Conservation (phyloP, 768 basidiomycete species). For the Auricularia sp. region DNA sequence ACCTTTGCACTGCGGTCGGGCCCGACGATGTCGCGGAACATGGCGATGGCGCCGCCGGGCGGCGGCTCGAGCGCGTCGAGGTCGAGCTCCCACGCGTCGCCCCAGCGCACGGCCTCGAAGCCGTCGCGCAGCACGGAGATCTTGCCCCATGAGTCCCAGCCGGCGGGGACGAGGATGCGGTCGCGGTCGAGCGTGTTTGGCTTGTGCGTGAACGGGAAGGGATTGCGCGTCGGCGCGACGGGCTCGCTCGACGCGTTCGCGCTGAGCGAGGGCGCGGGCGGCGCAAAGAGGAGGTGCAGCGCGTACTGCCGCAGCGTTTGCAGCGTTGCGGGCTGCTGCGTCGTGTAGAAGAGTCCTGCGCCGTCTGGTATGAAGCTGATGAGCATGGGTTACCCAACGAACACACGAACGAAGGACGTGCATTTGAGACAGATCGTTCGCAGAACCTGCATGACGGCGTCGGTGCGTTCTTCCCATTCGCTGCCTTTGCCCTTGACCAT, state of each 20-base stretch:
- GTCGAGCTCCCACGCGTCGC: slow-evolving; percentile 71
- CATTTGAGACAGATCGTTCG: slow-evolving; percentile 88
- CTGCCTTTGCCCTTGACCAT: slow-evolving; percentile 89
- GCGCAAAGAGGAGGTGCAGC: slow-evolving; percentile 69
- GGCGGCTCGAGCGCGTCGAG: slow-evolving; percentile 31
- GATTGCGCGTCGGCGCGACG: slow-evolving; percentile 50
- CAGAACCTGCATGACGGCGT: slow-evolving; percentile 91
- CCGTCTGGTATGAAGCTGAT: slow-evolving; percentile 52
- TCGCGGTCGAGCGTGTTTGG: slow-evolving; percentile 92
- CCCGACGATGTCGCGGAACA: slow-evolving; percentile 64
- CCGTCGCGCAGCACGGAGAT: slow-evolving; percentile 82
- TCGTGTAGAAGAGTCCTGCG: slow-evolving; percentile 85
- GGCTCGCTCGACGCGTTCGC: slow-evolving; percentile 24
- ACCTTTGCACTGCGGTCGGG: slow-evolving; percentile 63
- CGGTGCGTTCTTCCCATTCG: slow-evolving; percentile 92
- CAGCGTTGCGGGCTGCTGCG: slow-evolving; percentile 65
- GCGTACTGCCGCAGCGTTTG: slow-evolving; percentile 72
- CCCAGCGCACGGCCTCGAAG: slow-evolving; percentile 76
- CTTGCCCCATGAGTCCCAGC: slow-evolving; percentile 99
- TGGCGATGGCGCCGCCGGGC: slow-evolving; percentile 29
- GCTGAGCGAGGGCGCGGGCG: slow-evolving; percentile 41
- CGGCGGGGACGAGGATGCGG: slow-evolving; percentile 81
- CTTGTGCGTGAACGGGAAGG: slow-evolving; percentile 78
- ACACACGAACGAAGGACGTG: slow-evolving; percentile 28
- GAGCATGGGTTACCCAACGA: too few species aligned